Evolutionary conservation across 768 basidiomycete species (phyloP).

Genomic region (Tylopilus rubrobrunneus): DNA sequence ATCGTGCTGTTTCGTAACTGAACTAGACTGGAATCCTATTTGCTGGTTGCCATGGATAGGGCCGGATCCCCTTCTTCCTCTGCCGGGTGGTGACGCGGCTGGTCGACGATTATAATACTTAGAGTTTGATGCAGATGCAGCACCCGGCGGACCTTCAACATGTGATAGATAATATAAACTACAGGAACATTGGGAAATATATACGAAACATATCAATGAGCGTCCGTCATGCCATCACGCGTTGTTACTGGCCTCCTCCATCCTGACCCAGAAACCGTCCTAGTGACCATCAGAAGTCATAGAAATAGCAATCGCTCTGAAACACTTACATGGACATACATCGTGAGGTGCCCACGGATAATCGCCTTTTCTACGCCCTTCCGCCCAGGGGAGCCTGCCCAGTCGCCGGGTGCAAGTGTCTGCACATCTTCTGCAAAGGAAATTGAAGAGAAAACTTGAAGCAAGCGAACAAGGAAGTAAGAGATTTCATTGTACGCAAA

Average conservation of each 20-base stretch:
- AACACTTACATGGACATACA: conserved; percentile 42
- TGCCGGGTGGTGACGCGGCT: too few relatives aligned
- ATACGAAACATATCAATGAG: too few relatives aligned
- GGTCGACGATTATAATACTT: too few relatives aligned
- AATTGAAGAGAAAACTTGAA: conserved; percentile 52
- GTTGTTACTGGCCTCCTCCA: conserved; percentile 12
- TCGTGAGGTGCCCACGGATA: conserved; percentile 49
- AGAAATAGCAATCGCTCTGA: not conserved
- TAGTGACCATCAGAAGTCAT: conserved; percentile 2
- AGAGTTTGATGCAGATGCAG: too few relatives aligned
- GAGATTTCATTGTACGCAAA: conserved; percentile 67
- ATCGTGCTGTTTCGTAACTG: too few relatives aligned
- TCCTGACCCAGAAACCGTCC: conserved; percentile 28
- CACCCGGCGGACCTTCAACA: too few relatives aligned
- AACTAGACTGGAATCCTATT: too few relatives aligned
- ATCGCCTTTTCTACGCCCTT: conserved; percentile 47
- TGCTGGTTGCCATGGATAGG: too few relatives aligned
- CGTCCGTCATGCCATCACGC: not conserved
- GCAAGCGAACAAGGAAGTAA: conserved; percentile 56
- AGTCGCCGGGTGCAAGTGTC: conserved; percentile 42
- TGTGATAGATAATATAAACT: too few relatives aligned
- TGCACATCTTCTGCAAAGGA: conserved; percentile 44
- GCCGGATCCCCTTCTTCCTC: too few relatives aligned
- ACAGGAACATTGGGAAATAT: too few relatives aligned
- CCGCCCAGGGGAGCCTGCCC: conserved; percentile 33